phyloP scores from a whole-genome alignment of 176 grass and related monocot species.

The Eragrostis nindensis region DNA sequence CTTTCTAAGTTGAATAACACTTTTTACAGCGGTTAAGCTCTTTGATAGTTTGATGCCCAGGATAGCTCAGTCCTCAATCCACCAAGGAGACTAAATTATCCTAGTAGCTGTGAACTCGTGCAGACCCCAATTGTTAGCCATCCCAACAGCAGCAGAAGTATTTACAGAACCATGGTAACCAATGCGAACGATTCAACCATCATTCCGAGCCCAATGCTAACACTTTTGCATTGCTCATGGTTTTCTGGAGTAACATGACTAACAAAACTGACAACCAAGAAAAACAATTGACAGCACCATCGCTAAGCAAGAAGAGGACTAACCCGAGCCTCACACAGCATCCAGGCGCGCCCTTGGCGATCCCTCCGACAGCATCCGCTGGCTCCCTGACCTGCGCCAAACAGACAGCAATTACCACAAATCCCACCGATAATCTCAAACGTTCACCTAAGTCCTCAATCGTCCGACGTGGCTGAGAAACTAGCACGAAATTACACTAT shows the following conservation, averaged over 20 bases:
- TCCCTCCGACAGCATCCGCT: background rate
- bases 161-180: background rate
- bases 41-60: background rate
- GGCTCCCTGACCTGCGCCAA: conserved; percentile 39
- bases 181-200: background rate
- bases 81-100: background rate
- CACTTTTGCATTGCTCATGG: background rate
- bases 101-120: too few relatives aligned
- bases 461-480: background rate
- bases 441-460: background rate
- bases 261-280: background rate
- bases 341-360: conserved; percentile 9
- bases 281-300: background rate
- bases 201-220: background rate
- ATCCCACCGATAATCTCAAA: background rate
- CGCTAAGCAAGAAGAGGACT: background rate
- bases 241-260: background rate
- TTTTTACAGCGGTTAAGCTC: background rate
- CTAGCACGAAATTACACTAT: background rate
- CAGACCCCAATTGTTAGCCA: background rate
- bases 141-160: background rate
- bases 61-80: background rate
- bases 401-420: background rate
- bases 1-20: background rate
- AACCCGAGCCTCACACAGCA: conserved; percentile 38